Conservation (phyloP, 2,329 filamentous ascomycete species). For the Diplodia sapinea region DNA sequence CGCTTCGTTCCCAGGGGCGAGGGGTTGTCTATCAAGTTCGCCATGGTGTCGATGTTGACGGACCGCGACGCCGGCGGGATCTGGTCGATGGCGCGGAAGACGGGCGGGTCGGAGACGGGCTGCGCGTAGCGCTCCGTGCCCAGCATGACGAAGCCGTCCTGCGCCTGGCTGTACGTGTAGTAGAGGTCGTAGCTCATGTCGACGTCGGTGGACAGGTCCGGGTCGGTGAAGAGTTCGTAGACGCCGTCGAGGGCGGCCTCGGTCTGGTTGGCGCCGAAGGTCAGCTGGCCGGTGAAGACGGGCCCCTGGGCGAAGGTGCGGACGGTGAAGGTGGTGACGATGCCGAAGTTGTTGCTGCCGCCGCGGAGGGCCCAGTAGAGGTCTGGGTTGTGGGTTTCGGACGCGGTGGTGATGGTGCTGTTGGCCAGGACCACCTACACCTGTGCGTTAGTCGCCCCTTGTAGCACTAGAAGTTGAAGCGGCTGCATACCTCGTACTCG, state of each 20-base stretch:
- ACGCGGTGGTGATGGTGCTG: slow-evolving; percentile 8
- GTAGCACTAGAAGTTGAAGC: not conserved
- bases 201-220: slow-evolving; percentile 33
- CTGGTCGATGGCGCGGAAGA: slow-evolving; percentile 37
- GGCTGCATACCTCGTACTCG: slow-evolving; percentile 7
- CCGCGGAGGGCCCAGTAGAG: slow-evolving; percentile 48
- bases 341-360: slow-evolving; percentile 46
- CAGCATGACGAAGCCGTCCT: slow-evolving; percentile 34
- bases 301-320: not conserved
- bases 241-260: slow-evolving; percentile 35
- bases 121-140: slow-evolving; percentile 36
- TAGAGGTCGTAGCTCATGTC: slow-evolving; percentile 24
- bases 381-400: slow-evolving; percentile 33
- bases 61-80: slow-evolving; percentile 35
- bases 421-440: slow-evolving; percentile 1
- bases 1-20: not conserved
- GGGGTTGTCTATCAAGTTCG: slow-evolving; percentile 1
- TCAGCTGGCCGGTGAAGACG: slow-evolving; percentile 47
- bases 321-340: slow-evolving; percentile 45
- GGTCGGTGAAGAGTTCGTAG: slow-evolving; percentile 32
- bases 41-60: slow-evolving; percentile 38
- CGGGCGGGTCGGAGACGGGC: slow-evolving; percentile 36
- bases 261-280: slow-evolving; percentile 37
- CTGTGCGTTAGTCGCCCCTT: not conserved
- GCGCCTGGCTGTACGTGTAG: not conserved